These are phyloP conservation scores for Plectosphaerella cucumerina DNA, from an alignment of 2,329 filamentous ascomycete genomes.

Conservation along the genomic window DNA sequence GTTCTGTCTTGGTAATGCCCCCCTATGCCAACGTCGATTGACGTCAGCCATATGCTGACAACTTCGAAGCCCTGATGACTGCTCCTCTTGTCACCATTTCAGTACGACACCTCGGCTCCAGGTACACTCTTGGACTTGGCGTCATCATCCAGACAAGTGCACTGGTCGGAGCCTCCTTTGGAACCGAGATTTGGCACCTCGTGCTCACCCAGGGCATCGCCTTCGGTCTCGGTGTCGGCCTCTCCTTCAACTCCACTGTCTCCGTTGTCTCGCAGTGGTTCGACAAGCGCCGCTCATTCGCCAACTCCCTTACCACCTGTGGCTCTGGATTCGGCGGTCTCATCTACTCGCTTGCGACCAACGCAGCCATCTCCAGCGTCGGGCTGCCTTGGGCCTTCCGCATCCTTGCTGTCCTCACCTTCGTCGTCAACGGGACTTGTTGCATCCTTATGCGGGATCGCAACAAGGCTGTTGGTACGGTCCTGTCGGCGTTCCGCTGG, in stretches of 20 bases:
- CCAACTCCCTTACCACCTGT: slow-evolving; percentile 65
- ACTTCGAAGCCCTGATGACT: slow-evolving; percentile 50
- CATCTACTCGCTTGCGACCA: slow-evolving; percentile 62
- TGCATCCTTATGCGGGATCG: slow-evolving; percentile 65
- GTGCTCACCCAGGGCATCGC: slow-evolving; percentile 70
- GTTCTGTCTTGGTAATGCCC: slow-evolving; percentile 44
- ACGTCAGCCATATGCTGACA: not conserved
- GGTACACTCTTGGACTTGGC: slow-evolving; percentile 59
- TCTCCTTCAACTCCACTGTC: slow-evolving; percentile 67
- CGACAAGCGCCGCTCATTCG: slow-evolving; percentile 60
- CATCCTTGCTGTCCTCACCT: slow-evolving; percentile 59
- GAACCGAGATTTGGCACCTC: slow-evolving; percentile 67
- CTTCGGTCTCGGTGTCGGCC: slow-evolving; percentile 76
- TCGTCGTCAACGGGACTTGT: slow-evolving; percentile 59
- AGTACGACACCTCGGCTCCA: slow-evolving; percentile 59
- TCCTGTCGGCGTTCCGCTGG: slow-evolving; percentile 62
- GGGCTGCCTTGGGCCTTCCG: slow-evolving; percentile 65
- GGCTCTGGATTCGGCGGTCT: slow-evolving; percentile 74
- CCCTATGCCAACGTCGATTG: not conserved
- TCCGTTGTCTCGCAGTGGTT: slow-evolving; percentile 74
- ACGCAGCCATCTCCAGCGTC: slow-evolving; percentile 62
- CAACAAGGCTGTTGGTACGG: slow-evolving; percentile 66
- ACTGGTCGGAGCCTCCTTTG: slow-evolving; percentile 68
- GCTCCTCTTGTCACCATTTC: slow-evolving; percentile 64
- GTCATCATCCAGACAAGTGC: slow-evolving; percentile 59